These are phyloP conservation scores for Quercus robur DNA, from an alignment of 306 rosid genomes.

Conservation along the genomic window DNA sequence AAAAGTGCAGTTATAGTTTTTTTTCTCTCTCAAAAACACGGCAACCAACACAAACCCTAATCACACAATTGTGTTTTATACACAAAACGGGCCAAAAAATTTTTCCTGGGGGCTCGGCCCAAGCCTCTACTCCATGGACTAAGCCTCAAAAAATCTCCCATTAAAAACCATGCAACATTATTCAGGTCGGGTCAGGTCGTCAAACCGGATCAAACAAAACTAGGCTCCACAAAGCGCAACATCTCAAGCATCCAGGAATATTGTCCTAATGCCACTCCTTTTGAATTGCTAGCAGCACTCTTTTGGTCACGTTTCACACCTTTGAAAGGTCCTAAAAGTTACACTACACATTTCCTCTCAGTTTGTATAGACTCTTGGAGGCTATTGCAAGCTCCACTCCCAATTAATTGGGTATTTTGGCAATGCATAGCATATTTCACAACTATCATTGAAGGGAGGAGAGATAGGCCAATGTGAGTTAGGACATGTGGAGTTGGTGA, in stretches of 20 bases:
- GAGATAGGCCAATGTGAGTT: constrained; percentile 10
- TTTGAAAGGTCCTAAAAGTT: constrained; percentile 13
- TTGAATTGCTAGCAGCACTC: constrained; percentile 56
- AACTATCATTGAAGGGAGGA: constrained; percentile 6
- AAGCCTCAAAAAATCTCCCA: too few relatives aligned
- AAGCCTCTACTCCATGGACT: too few relatives aligned
- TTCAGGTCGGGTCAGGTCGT: too few relatives aligned
- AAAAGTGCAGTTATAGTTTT: too few relatives aligned
- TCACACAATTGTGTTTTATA: too few relatives aligned
- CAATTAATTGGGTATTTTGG: constrained; percentile 43
- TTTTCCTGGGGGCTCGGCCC: too few relatives aligned
- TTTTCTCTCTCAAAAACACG: too few relatives aligned
- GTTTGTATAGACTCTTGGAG: constrained; percentile 50
- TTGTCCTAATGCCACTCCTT: constrained; percentile 49
- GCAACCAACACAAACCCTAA: too few relatives aligned
- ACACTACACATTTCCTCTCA: constrained; percentile 29
- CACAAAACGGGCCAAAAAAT: too few relatives aligned
- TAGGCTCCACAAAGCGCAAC: too few relatives aligned
- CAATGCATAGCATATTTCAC: constrained; percentile 57
- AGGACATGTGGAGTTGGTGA: constrained; percentile 21
- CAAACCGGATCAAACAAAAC: too few relatives aligned
- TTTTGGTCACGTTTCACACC: constrained; percentile 51
- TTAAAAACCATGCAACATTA: too few relatives aligned
- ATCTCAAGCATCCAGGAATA: constrained; percentile 17
- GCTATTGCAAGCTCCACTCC: constrained; percentile 19